Conservation (phyloP, 1,284 basidiomycete genomes). For the Marasmius sp. region DNA sequence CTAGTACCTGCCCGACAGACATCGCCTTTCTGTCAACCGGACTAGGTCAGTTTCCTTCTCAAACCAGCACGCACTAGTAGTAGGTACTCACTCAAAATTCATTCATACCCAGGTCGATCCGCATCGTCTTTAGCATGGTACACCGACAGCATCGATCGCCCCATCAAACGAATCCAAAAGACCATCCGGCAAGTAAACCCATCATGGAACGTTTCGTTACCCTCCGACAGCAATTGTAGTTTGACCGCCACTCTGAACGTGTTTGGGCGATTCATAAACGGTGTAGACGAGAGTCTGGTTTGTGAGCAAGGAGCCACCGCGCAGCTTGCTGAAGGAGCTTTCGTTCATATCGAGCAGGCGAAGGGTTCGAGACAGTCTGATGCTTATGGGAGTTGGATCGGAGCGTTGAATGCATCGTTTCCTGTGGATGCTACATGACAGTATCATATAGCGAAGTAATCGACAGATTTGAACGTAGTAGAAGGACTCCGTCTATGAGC, state of each 20-base stretch:
- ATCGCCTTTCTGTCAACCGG: conserved; percentile 43
- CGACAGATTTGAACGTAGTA: no score
- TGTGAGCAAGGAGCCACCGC: conserved; percentile 30
- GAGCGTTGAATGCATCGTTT: conserved; percentile 34
- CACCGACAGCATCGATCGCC: conserved; percentile 23
- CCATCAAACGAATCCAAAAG: conserved; percentile 34
- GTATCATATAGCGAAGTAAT: no score
- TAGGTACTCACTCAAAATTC: background rate
- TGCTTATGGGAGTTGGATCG: conserved; percentile 32
- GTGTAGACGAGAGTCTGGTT: conserved; percentile 26
- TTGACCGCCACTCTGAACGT: conserved; percentile 45
- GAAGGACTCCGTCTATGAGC: no score
- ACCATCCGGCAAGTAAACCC: conserved; percentile 31
- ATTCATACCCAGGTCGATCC: conserved; percentile 13
- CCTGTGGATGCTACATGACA: background rate
- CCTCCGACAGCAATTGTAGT: conserved; percentile 34
- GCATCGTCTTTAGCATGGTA: conserved; percentile 22
- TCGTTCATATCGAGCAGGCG: conserved; percentile 44
- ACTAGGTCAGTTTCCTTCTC: conserved; percentile 29
- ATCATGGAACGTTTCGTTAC: conserved; percentile 34
- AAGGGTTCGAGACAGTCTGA: conserved; percentile 18
- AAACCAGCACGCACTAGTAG: background rate
- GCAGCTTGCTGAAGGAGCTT: conserved; percentile 30
- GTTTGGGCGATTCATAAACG: conserved; percentile 41
- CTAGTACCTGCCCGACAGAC: conserved; percentile 33